Evolutionary conservation across 257 asterid genomes (phyloP).

Genomic region (Solanum ossicruentum): DNA sequence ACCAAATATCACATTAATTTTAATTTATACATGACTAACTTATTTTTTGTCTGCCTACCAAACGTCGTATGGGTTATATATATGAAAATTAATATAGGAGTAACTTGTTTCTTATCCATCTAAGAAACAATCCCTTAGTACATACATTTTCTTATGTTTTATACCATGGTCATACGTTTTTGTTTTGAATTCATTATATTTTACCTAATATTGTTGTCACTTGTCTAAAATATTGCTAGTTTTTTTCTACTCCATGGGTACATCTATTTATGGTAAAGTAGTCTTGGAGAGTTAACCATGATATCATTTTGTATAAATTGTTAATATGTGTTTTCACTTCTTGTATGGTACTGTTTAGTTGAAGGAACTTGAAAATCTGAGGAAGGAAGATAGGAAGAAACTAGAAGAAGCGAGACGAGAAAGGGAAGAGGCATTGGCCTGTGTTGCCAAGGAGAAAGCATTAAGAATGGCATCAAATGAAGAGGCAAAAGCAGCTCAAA

Average conservation of each 20-base stretch:
- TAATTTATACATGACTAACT: too few species aligned
- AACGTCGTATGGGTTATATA: too few species aligned
- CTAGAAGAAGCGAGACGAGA: neutral
- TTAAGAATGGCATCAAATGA: neutral
- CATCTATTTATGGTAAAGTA: neutral
- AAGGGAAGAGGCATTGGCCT: neutral
- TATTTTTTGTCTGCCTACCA: too few species aligned
- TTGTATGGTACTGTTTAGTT: neutral
- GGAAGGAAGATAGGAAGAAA: conserved; percentile 1
- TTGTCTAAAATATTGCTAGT: neutral
- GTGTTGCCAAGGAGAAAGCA: neutral
- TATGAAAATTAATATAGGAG: too few species aligned
- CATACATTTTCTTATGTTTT: neutral
- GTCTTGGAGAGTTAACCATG: neutral
- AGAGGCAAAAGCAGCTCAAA: neutral
- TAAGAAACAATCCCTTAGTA: neutral
- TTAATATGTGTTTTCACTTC: neutral
- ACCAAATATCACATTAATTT: too few species aligned
- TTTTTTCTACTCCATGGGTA: neutral
- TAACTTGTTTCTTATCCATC: too few species aligned
- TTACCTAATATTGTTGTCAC: neutral
- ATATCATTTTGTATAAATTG: neutral
- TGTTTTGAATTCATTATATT: neutral
- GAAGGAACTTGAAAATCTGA: neutral
- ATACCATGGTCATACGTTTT: neutral